Base-by-base conservation (phyloP, 2,329 filamentous ascomycete genomes). In the Alternaria metachromatica region DNA sequence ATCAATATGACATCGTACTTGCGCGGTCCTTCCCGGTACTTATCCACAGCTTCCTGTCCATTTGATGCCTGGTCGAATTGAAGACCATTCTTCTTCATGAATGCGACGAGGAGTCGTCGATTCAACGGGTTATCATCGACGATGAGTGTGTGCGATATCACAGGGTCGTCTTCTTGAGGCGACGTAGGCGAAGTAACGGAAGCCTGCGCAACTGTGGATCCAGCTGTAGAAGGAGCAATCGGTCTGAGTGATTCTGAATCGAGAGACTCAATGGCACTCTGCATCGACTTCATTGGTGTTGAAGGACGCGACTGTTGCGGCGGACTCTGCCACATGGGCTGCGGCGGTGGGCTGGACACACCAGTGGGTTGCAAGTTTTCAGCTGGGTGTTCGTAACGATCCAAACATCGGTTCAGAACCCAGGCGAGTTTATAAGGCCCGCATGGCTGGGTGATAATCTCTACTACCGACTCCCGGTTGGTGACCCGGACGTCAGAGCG, bases 41-140 rank as follows among this genome's bases (percentile, higher is more conserved):
- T 50, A 6, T 72, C 58, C 2, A 79, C 45, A 1, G 78, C 78
- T 62, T 78, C 68, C 0, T 76, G 70, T 0, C 78, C 78, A 30
- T 80, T 77, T n/a, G 72, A 67, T 1, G 77, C 76, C 62, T 76
- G 72, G 15, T 61, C 21, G 55, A 75, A 77, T 5, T 46, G 28
- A 0, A 75, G 62, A 0, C 66, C 65, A 13, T 70, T 58, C 33
- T 75, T 78, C 15, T 73, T 76, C 64, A 76, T 68, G 58, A 78
- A 79, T 0, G 77, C 72, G 6, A 69, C 67, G 6, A 80, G 71
- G 4, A 80, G 69, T 74, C 71, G 78, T 3, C 80, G 67, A 20
- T 82, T 82, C 41, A 82, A 72, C 1, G 63, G 15, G 37, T 82
- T 82, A 50, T 82, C 80, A 50, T 82, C 80, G 0, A 79, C 76